Conservation (phyloP, 1,284 basidiomycete genomes). For the Austropuccinia psidii region DNA sequence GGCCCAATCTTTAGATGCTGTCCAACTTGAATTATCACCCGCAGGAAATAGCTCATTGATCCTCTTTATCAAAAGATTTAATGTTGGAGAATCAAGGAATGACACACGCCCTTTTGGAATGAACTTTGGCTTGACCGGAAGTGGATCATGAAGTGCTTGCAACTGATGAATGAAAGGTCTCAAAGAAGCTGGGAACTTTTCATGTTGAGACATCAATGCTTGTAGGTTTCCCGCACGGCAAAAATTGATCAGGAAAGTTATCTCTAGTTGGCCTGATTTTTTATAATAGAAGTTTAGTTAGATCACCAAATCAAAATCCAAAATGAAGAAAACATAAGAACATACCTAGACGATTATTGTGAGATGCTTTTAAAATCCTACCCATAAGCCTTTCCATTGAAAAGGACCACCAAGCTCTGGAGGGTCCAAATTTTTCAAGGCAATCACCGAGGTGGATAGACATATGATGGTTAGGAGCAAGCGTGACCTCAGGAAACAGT, state of each 20-base stretch:
- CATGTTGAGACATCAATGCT: background rate
- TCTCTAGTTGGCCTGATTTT: constrained; percentile 10
- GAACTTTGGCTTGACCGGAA: background rate
- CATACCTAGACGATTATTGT: constrained; percentile 16
- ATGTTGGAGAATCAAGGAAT: background rate
- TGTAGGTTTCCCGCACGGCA: background rate
- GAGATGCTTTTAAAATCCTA: background rate
- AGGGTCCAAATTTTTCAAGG: constrained; percentile 3
- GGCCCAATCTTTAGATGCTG: background rate
- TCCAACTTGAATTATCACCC: background rate
- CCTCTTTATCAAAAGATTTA: background rate
- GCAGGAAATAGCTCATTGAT: background rate
- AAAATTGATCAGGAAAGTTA: background rate
- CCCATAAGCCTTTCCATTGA: constrained; percentile 19
- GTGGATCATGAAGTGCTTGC: background rate
- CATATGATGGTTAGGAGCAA: constrained; percentile 17
- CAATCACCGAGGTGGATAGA: constrained; percentile 1
- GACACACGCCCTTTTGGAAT: background rate
- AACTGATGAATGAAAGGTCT: constrained; percentile 2
- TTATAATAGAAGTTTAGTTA: background rate
- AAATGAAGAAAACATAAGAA: background rate
- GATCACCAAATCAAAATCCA: background rate
- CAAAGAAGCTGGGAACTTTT: background rate
- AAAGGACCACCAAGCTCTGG: constrained; percentile 23
- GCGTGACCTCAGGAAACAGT: background rate